Evolutionary conservation across 1,284 basidiomycete species (phyloP).

Genomic region (Volvariella volvacea): DNA sequence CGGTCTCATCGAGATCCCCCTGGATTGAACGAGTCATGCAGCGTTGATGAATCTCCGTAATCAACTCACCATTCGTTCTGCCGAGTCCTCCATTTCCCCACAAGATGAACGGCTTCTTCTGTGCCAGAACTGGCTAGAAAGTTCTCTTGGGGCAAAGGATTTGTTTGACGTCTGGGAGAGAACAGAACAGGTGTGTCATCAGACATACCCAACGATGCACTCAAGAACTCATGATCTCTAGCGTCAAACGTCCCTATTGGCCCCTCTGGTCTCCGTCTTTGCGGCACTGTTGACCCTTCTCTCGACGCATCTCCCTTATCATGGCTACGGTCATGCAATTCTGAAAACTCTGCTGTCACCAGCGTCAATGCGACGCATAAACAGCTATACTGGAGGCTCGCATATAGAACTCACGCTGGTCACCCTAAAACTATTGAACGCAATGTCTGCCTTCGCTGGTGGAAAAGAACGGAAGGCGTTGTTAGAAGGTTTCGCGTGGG

Average conservation of each 20-base stretch:
- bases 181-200: conserved; percentile 35
- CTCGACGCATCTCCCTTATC: conserved; percentile 59
- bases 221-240: conserved; percentile 15
- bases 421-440: conserved; percentile 55
- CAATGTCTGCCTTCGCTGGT: conserved; percentile 54
- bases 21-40: conserved; percentile 15
- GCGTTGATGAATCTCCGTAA: conserved; percentile 43
- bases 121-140: conserved; percentile 54
- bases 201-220: conserved; percentile 2
- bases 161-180: conserved; percentile 59
- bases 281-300: conserved; percentile 51
- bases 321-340: conserved; percentile 51
- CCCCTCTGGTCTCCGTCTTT: conserved; percentile 45
- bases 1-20: background rate
- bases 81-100: conserved; percentile 35
- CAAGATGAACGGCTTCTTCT: conserved; percentile 56
- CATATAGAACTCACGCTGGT: conserved; percentile 59
- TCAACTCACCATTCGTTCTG: conserved; percentile 42
- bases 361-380: conserved; percentile 47
- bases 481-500: conserved; percentile 68
- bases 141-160: conserved; percentile 47
- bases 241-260: conserved; percentile 38
- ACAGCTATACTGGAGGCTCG: conserved; percentile 49
- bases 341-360: conserved; percentile 50
- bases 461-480: conserved; percentile 56